Conservation (phyloP, 768 basidiomycete species). For the Mycena polygramma region DNA sequence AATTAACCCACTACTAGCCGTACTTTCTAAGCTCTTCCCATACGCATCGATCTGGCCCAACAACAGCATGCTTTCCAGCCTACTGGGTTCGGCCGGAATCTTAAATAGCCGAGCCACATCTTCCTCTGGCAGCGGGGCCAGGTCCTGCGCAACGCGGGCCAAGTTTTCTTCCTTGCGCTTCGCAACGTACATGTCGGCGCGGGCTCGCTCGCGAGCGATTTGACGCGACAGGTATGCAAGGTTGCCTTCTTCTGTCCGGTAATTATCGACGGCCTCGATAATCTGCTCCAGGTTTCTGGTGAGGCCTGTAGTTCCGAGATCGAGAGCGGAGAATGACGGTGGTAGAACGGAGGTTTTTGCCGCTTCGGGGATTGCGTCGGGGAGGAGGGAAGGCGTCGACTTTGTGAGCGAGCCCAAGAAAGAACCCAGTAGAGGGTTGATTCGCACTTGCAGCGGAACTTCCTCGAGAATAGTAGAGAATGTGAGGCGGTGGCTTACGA, state of each 20-base stretch:
- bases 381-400: constrained; percentile 54
- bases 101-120: constrained; percentile 88
- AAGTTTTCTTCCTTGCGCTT: constrained; percentile 94
- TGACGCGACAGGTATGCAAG: constrained; percentile 90
- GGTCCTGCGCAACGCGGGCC: constrained; percentile 81
- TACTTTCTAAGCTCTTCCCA: constrained; percentile 80
- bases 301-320: constrained; percentile 78
- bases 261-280: constrained; percentile 86
- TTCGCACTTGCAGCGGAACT: constrained; percentile 87
- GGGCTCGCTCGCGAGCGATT: constrained; percentile 86
- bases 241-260: constrained; percentile 93
- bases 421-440: constrained; percentile 82
- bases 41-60: constrained; percentile 91
- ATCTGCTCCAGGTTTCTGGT: constrained; percentile 87
- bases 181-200: constrained; percentile 82
- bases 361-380: constrained; percentile 54
- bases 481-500: constrained; percentile 84
- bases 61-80: constrained; percentile 87
- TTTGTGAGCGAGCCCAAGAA: constrained; percentile 78
- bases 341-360: constrained; percentile 59
- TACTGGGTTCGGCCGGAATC: constrained; percentile 89
- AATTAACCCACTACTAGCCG: constrained; percentile 75
- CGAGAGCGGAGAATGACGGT: constrained; percentile 75
- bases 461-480: constrained; percentile 90
- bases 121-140: constrained; percentile 90